Base-by-base conservation (phyloP, 768 basidiomycete genomes). In the Polyporus arcularius region DNA sequence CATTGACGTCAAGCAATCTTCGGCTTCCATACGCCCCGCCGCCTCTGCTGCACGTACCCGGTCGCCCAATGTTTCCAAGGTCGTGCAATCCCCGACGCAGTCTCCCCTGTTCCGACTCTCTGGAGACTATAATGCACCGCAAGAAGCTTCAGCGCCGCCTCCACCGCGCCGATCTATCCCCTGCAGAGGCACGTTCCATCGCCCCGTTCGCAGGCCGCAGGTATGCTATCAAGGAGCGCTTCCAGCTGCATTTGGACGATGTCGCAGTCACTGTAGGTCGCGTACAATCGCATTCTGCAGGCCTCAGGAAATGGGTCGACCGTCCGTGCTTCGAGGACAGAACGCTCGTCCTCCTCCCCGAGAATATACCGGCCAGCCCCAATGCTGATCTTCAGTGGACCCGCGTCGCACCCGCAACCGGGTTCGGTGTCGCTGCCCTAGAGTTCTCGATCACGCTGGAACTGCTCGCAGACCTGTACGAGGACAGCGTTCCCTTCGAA, bases 281-380 rank as follows among this genome's bases (percentile, higher is more conserved):
- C 75, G 40, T 69, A 67, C n/a, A 73, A 59, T 5, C 67, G 63
- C 60, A 73, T 42, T 87, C 86, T 68, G 75, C 76, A 14, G 86
- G 88, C 56, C 75, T 93, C 48, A 80, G 79, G 45, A 80, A 75
- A n/a, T 93, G 91, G 91, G 78, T 84, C 62, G 76, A 79, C 40
- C 86, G 90, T 4, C 86, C 88, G 28, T 88, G 87, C 69, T 92
- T 90, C 70, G 90, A 93, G 72, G 89, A 92, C 57, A 79, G 89
- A 35, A 75, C 82, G 63, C 73, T 76, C 30, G 76, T 89, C 4
- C 88, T 85, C 76, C 72, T 80, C 12, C 68, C 73, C 26, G 76
- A 76, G 32, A 46, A 62, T 60, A 56, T 41, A 35, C 59, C 59
- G 53, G 15, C 11, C 45, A 38, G 39, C 55, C 40, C 45, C 31